Evolutionary conservation across 345 rosid genomes (phyloP).

Genomic region (Citrus trifoliata): DNA sequence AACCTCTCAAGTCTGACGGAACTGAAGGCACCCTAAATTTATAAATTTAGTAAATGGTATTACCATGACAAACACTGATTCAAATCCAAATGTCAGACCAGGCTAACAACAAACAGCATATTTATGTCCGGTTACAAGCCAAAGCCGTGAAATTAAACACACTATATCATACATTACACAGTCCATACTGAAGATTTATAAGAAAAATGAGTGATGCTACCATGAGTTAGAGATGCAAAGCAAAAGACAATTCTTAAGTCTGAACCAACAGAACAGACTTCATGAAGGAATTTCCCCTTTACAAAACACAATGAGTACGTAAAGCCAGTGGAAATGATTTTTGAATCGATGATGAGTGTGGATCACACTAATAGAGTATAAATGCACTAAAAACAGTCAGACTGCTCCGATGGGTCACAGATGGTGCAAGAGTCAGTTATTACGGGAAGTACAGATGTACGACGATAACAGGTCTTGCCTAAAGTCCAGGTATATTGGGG

Average conservation of each 20-base stretch:
- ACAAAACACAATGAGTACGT: neutral
- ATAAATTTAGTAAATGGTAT: neutral
- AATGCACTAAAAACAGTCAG: neutral
- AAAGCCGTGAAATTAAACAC: neutral
- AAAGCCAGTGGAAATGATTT: neutral
- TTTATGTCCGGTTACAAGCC: neutral
- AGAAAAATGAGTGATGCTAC: neutral
- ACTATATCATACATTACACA: neutral
- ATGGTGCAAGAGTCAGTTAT: neutral
- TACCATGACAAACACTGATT: neutral
- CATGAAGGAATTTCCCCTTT: neutral
- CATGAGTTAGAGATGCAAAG: neutral
- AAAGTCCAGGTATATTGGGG: neutral
- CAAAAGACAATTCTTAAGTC: neutral
- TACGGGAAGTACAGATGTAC: neutral
- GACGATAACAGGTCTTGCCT: neutral
- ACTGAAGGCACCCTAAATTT: neutral
- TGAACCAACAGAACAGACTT: neutral
- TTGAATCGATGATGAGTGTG: neutral
- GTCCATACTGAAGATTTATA: neutral
- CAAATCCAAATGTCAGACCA: neutral
- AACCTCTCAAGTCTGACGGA: neutral
- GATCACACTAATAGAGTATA: neutral
- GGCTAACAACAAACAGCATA: neutral
- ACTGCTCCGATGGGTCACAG: no score